A percentile compares a stretch with the other conserved stretches of the same genome.
phyloP scores from a whole-genome alignment of 73 alveolate species.

The Durusdinium trenchii region DNA sequence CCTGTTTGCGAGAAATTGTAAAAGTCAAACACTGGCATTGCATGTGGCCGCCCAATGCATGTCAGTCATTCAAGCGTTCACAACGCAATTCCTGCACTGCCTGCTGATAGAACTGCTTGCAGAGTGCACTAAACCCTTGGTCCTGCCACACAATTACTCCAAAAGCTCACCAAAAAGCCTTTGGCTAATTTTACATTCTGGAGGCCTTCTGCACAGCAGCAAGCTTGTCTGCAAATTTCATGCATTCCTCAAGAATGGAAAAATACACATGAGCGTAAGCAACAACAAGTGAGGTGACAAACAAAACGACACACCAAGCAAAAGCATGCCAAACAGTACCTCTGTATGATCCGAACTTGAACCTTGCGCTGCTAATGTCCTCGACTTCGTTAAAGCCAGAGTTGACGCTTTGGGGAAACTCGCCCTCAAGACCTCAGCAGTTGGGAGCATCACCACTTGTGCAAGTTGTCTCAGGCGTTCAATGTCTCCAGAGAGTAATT shows the following conservation, averaged over 20 bases:
- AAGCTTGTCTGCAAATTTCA: constrained; percentile 9
- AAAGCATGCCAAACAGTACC: no score
- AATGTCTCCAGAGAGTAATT: no score
- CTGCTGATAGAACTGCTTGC: constrained; percentile 5
- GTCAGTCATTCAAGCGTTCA: no score
- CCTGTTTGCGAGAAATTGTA: no score
- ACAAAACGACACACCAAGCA: no score
- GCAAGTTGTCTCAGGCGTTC: no score
- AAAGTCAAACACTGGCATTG: no score
- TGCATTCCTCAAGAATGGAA: not conserved
- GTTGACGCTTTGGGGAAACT: not conserved
- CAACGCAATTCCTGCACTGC: no score
- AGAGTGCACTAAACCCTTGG: not conserved
- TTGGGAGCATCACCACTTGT: no score
- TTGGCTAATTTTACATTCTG: not conserved
- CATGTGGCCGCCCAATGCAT: no score
- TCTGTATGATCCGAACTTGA: not conserved
- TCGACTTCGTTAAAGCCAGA: constrained; percentile 14
- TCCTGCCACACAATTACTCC: no score
- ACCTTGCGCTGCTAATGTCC: not conserved
- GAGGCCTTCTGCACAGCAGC: not conserved
- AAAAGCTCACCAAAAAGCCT: not conserved
- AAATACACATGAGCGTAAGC: not conserved
- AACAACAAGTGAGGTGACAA: no score
- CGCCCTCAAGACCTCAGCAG: constrained; percentile 5